These are phyloP conservation scores for Ambrosia trifida DNA, from an alignment of 129 eudicot species.

Conservation along the genomic window DNA sequence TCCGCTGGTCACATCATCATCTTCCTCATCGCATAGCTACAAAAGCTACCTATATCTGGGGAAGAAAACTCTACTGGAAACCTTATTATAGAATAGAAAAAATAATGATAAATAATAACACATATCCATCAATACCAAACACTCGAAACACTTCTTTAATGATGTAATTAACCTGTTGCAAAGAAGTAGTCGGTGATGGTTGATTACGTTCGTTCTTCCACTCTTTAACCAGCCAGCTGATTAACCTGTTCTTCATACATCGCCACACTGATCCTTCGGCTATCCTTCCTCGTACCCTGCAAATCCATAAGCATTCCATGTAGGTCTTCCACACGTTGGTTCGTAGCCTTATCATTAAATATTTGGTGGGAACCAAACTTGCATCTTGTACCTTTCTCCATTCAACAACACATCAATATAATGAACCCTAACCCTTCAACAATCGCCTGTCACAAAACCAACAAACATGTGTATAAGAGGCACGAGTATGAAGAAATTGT, in stretches of 20 bases:
- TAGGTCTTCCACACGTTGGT: constrained; percentile 86
- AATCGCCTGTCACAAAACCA: constrained; percentile 33
- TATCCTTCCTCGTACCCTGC: constrained; percentile 87
- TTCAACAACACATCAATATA: constrained; percentile 32
- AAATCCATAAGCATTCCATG: constrained; percentile 80
- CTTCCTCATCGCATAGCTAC: constrained; percentile 68
- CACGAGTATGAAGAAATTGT: no score
- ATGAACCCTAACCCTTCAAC: not conserved
- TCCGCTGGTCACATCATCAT: no score
- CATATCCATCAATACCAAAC: no score
- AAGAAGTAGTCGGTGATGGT: constrained; percentile 90
- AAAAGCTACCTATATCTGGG: constrained; percentile 60
- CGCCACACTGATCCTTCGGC: constrained; percentile 65
- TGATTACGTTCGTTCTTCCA: constrained; percentile 89
- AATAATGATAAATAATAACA: not conserved
- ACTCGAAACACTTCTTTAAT: no score
- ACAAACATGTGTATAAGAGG: no score
- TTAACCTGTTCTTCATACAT: constrained; percentile 91
- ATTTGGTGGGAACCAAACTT: constrained; percentile 68
- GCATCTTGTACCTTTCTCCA: constrained; percentile 76
- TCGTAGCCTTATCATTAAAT: constrained; percentile 91
- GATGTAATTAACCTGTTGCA: constrained; percentile 52
- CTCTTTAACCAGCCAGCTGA: constrained; percentile 87
- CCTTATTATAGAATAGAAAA: constrained; percentile 38
- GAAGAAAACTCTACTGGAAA: constrained; percentile 64